Conservation (phyloP, 1,284 basidiomycete genomes). For the Porodaedalea pini region DNA sequence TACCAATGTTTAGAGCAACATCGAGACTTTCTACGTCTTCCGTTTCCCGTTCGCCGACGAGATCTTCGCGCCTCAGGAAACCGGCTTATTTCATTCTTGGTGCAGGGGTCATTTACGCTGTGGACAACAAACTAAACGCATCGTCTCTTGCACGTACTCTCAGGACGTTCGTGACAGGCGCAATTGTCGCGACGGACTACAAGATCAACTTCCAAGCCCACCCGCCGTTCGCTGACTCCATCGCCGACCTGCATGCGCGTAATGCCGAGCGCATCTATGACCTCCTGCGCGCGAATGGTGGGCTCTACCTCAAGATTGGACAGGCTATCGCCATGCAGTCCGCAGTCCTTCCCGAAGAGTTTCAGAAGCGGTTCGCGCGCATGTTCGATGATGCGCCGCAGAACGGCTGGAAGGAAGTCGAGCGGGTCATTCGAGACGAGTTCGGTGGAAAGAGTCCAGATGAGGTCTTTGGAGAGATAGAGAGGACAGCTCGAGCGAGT, state of each 20-base stretch:
- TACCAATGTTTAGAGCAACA: neutral
- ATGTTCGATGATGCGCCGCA: conserved; percentile 87
- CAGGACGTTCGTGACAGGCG: conserved; percentile 22
- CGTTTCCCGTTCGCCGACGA: neutral
- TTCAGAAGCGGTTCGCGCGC: conserved; percentile 76
- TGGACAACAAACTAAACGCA: conserved; percentile 10
- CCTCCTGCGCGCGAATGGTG: conserved; percentile 76
- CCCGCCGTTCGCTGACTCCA: conserved; percentile 57
- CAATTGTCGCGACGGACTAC: conserved; percentile 70
- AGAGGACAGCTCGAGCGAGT: conserved; percentile 71
- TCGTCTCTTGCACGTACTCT: conserved; percentile 15
- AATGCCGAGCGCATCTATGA: conserved; percentile 76
- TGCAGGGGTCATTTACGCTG: conserved; percentile 4
- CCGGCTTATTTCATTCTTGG: conserved; percentile 6
- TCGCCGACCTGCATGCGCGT: conserved; percentile 76
- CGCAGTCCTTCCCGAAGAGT: conserved; percentile 74
- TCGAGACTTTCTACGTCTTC: neutral
- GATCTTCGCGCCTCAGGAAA: neutral
- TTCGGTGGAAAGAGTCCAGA: conserved; percentile 65
- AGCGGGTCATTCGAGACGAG: conserved; percentile 68
- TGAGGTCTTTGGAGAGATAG: conserved; percentile 77
- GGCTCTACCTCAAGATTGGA: conserved; percentile 88
- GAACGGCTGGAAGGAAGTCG: conserved; percentile 68
- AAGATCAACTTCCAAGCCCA: conserved; percentile 73
- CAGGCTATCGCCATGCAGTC: conserved; percentile 84